phyloP scores from a whole-genome alignment of 1,284 basidiomycete genomes.

The Cryptococcus neoformans region DNA sequence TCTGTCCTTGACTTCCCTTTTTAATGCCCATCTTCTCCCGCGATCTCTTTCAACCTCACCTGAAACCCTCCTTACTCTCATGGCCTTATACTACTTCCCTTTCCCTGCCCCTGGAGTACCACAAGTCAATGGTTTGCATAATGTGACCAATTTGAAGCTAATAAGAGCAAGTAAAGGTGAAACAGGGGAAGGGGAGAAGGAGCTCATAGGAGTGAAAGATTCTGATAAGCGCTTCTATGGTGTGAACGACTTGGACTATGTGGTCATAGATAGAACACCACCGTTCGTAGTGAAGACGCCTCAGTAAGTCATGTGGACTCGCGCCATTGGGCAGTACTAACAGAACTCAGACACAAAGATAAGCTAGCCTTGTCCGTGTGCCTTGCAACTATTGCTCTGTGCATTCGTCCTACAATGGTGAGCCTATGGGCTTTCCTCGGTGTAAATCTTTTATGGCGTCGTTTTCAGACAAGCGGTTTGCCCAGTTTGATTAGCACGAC shows the following conservation, averaged over 20 bases:
- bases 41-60: constrained; percentile 90
- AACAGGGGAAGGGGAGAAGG: not conserved
- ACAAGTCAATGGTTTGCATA: not conserved
- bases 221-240: constrained; percentile 1
- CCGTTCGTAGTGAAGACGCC: not conserved
- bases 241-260: constrained; percentile 17
- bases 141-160: not conserved
- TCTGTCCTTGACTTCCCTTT: constrained; percentile 79
- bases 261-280: constrained; percentile 24
- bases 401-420: constrained; percentile 79
- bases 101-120: constrained; percentile 12
- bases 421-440: constrained; percentile 79
- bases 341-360: constrained; percentile 17
- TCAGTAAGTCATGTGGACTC: constrained; percentile 6
- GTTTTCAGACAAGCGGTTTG: constrained; percentile 1
- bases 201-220: constrained; percentile 2
- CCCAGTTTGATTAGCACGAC: not conserved
- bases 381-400: constrained; percentile 71
- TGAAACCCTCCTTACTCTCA: constrained; percentile 78
- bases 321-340: not conserved
- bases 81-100: constrained; percentile 75
- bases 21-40: constrained; percentile 78
- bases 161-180: not conserved
- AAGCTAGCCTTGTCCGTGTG: constrained; percentile 49
- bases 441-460: constrained; percentile 14